These are phyloP conservation scores for Amanita fuliginea DNA, from an alignment of 768 basidiomycete species.

Conservation along the genomic window DNA sequence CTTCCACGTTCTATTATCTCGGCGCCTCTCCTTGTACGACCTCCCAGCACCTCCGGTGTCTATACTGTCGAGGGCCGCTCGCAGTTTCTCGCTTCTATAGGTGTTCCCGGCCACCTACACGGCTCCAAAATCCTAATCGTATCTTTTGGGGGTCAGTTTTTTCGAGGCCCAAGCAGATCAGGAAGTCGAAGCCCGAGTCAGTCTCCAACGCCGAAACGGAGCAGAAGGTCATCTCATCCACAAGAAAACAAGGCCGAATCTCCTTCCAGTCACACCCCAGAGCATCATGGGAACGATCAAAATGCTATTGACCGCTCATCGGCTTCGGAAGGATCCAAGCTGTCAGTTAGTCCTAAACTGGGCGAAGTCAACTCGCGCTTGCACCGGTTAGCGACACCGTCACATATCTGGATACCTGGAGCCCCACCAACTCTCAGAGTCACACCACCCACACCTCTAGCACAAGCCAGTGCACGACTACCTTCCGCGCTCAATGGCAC, in stretches of 20 bases:
- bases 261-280: background rate
- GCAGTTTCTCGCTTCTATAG: constrained; percentile 42
- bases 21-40: constrained; percentile 65
- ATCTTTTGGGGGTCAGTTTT: constrained; percentile 73
- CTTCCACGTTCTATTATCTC: constrained; percentile 27
- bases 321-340: background rate
- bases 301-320: background rate
- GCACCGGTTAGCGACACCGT: constrained; percentile 35
- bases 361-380: constrained; percentile 9
- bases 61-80: constrained; percentile 46
- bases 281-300: background rate
- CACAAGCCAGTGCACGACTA: background rate
- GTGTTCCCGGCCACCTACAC: constrained; percentile 42
- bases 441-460: constrained; percentile 6
- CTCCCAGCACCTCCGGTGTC: constrained; percentile 29
- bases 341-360: background rate
- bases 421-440: constrained; percentile 40
- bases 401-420: constrained; percentile 48
- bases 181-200: constrained; percentile 25
- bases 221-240: background rate
- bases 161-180: constrained; percentile 39
- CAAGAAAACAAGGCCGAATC: background rate
- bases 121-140: constrained; percentile 59
- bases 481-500: constrained; percentile 6
- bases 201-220: constrained; percentile 14